These are phyloP conservation scores for Colletotrichum liriopes DNA, from an alignment of 2,329 filamentous ascomycete species.

Conservation along the genomic window DNA sequence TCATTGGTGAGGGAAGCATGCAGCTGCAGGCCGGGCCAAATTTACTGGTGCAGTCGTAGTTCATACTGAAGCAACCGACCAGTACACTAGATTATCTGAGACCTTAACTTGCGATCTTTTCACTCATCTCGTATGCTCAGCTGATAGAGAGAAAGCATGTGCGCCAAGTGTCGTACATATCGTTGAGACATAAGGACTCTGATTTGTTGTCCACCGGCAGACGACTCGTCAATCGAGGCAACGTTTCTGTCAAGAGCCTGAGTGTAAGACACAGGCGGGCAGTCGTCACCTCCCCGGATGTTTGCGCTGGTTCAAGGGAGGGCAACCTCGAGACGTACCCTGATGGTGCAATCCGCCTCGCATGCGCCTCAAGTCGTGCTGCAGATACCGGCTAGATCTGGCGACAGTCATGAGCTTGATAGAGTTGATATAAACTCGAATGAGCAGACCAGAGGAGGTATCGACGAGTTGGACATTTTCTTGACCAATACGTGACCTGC, in stretches of 20 bases:
- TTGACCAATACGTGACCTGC: neutral
- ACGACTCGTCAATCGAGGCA: slow-evolving; percentile 3
- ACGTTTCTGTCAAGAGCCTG: slow-evolving; percentile 8
- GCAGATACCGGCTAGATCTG: neutral
- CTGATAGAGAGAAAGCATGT: neutral
- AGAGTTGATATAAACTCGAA: neutral
- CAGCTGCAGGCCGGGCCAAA: neutral
- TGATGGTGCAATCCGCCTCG: slow-evolving; percentile 9
- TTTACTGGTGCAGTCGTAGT: neutral
- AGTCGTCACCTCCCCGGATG: neutral
- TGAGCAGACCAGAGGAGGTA: neutral
- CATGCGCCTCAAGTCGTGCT: neutral
- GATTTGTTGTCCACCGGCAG: neutral
- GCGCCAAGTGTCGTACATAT: neutral
- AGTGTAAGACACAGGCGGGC: slow-evolving; percentile 22
- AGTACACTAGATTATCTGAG: neutral
- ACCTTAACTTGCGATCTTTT: neutral
- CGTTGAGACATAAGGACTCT: neutral
- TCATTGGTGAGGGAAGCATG: neutral
- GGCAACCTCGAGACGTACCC: slow-evolving; percentile 14
- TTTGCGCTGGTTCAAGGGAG: slow-evolving; percentile 26
- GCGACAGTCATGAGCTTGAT: neutral
- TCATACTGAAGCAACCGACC: neutral
- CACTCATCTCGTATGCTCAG: neutral
- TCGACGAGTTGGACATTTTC: neutral